Conservation (phyloP, 495 filamentous ascomycete species). For the Podospora sp. region DNA sequence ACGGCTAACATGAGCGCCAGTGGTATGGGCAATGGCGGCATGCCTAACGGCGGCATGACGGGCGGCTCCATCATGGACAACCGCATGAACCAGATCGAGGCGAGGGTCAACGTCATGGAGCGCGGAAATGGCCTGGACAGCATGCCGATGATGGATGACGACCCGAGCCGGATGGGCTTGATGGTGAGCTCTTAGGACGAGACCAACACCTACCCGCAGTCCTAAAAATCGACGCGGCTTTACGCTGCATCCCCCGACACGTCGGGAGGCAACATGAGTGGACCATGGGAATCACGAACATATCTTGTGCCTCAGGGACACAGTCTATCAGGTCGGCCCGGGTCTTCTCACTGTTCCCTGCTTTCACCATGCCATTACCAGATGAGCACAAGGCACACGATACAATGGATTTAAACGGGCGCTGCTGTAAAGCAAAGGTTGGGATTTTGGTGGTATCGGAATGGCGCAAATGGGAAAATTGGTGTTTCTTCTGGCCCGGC, state of each 20-base stretch:
- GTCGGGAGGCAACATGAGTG: neutral
- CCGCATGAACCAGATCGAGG: constrained; percentile 45
- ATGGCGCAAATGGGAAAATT: neutral
- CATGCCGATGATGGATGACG: constrained; percentile 53
- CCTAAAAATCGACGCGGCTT: neutral
- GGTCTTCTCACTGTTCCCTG: constrained; percentile 15
- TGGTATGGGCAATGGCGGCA: constrained; percentile 28
- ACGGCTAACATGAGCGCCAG: constrained; percentile 40
- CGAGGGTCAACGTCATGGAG: constrained; percentile 45
- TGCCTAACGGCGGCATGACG: constrained; percentile 37
- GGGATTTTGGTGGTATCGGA: neutral
- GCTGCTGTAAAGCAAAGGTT: neutral
- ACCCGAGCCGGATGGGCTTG: constrained; percentile 36
- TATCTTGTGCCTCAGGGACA: constrained; percentile 11
- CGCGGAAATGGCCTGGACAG: constrained; percentile 44
- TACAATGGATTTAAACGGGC: neutral
- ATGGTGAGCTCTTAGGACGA: constrained; percentile 34
- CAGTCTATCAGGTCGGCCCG: constrained; percentile 11
- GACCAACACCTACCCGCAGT: neutral
- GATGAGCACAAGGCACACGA: constrained; percentile 10
- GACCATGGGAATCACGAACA: constrained; percentile 5
- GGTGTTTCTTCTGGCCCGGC: neutral
- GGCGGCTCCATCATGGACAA: constrained; percentile 34
- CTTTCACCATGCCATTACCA: constrained; percentile 4
- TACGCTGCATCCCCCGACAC: neutral